phyloP scores from a whole-genome alignment of 2,329 filamentous ascomycete genomes.

The Cadophora gregata region DNA sequence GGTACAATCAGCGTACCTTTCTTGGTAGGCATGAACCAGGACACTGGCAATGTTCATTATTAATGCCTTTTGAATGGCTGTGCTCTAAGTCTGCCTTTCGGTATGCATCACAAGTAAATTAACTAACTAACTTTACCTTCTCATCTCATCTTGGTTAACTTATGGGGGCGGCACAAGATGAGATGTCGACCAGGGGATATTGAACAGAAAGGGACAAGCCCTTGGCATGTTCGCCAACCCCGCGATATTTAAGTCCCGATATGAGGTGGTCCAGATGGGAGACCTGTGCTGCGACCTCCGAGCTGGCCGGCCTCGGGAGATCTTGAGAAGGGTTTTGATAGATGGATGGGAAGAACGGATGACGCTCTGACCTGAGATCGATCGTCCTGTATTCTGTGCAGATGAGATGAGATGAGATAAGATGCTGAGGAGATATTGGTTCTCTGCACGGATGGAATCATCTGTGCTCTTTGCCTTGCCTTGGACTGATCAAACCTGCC shows the following conservation, averaged over 20 bases:
- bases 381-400: neutral
- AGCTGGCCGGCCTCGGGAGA: constrained; percentile 1
- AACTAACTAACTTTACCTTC: no score
- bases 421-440: neutral
- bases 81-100: neutral
- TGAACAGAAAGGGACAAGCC: neutral
- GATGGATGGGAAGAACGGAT: neutral
- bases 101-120: constrained; percentile 1
- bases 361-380: constrained; percentile 15
- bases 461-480: constrained; percentile 6
- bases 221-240: constrained; percentile 6
- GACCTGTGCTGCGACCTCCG: constrained; percentile 11
- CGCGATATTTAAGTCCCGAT: constrained; percentile 6
- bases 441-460: constrained; percentile 7
- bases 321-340: constrained; percentile 4
- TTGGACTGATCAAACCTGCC: neutral
- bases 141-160: no score
- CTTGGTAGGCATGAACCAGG: neutral
- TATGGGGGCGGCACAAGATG: no score
- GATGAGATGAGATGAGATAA: neutral
- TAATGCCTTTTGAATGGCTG: neutral
- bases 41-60: neutral
- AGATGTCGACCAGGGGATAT: neutral
- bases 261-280: neutral
- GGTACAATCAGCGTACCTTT: neutral